Evolutionary conservation across 768 basidiomycete species (phyloP), one percentile per base, ranked within the genome.

Genomic region (Tubosaeta brunneosetosa): DNA sequence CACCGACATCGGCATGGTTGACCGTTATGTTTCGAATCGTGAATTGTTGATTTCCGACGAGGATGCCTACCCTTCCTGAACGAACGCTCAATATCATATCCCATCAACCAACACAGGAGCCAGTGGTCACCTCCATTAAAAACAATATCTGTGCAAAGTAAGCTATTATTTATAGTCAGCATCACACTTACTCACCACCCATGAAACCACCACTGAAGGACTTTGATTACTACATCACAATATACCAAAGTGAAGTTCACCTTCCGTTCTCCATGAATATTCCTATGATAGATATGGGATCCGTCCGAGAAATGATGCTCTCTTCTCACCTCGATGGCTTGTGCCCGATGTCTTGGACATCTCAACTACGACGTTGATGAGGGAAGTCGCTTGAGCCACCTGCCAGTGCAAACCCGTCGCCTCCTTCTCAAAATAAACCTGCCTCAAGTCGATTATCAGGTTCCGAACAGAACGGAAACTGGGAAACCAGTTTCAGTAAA

Each of bases 321-420:
- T 1, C 14, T n/a, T 38, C 63, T 47, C 62, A 82, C 86, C 87
- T 76, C 85, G 80, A 56, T 90, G 88, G 3, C 75, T 75, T 4
- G 80, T 88, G 38, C 79, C 75, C 11, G 74, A 44, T 22, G 74
- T 81, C 10, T 77, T 77, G n/a, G 84, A 86, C 85, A 89, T 85
- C 46, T 85, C 67, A 47, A 90, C 76, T 12, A 81, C 77, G 50
- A 91, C 78, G 61, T 91, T 89, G 40, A 83, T 74, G 52, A 91
- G 70, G 0, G 85, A 86, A 0, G 88, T 89, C 4, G 81, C 79
- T 63, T 91, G 88, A 2, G 88, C 77, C 17, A 90, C 84, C 68
- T 91, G 88, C 88, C 88, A 91, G 58, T 91, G 88, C 31, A 91
- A 71, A 27, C 85, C 87, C 17, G n/a, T 81, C 85, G 33, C 81